Evolutionary conservation across 331 rosid species (phyloP), one percentile per base, ranked within the genome.

Genomic region (Arachis monticola): DNA sequence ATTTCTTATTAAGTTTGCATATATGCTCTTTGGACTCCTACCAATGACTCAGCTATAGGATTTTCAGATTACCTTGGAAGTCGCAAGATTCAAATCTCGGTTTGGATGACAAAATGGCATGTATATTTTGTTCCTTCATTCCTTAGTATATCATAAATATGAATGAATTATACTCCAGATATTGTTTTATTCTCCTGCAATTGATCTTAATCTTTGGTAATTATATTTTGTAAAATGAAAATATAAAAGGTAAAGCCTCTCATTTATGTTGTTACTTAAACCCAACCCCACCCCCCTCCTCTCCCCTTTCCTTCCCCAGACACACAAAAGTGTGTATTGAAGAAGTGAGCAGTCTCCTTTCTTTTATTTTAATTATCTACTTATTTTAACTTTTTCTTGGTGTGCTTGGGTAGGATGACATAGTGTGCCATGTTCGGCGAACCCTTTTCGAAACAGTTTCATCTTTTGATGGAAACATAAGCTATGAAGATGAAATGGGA

Each of bases 341-440:
- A n/a, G n/a, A n/a, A n/a, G n/a, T n/a, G n/a, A 45, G 10, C 48
- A 7, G 48, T 45, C 0, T 7, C 8, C 10, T 45, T 27, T 60
- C 71, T 61, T 17, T 59, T 30, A 45, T 53, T 72, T 13, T 60
- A 58, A 51, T 5, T 5, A 1, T 45, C 10, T 6, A 6, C 6
- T 45, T 45, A 6, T 45, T 45, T 45, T 45, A 1, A 6, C 6
- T 5, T 45, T 45, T 45, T 17, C 46, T 57, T 11, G 11, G 7
- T 74, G 62, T 67, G 10, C 41, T 4, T 38, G 55, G 7, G 65
- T 82, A 93, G 98, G 98, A 93, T 76, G 31, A 38, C 62, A 44
- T 86, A 47, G 93, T 93, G 79, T 86, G 72, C n/a, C 74, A 64
- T 51, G 90, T 91, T 61, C 90, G 93, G 69, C 74, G 70, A 72